phyloP scores from a whole-genome alignment of 257 asterid species.

The Scutellaria barbata region DNA sequence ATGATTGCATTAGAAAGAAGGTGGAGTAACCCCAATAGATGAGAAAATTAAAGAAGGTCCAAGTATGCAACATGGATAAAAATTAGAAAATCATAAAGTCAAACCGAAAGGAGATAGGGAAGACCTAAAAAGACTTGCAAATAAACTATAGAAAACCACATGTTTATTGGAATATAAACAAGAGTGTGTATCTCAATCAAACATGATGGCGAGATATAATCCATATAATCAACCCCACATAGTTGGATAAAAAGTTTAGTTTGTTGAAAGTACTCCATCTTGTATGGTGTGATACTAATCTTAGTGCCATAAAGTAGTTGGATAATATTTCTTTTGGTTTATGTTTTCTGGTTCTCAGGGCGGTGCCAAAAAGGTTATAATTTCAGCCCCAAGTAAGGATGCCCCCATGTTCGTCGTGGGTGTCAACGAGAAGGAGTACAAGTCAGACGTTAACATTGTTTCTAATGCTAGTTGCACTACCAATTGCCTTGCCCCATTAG shows the following conservation, averaged over 20 bases:
- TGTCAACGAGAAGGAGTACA: slow-evolving; percentile 92
- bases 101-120: too few relatives aligned
- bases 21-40: not conserved
- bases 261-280: not conserved
- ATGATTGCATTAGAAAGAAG: not conserved
- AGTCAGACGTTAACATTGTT: slow-evolving; percentile 67
- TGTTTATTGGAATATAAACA: too few relatives aligned
- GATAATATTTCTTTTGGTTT: not conserved
- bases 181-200: too few relatives aligned
- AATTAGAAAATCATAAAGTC: too few relatives aligned
- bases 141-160: too few relatives aligned
- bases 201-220: too few relatives aligned
- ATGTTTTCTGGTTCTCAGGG: slow-evolving; percentile 52
- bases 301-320: slow-evolving; percentile 3
- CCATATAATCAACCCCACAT: too few relatives aligned
- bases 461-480: slow-evolving; percentile 96
- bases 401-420: slow-evolving; percentile 96
- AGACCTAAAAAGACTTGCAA: too few relatives aligned
- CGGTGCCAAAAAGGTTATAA: slow-evolving; percentile 82
- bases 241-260: too few relatives aligned
- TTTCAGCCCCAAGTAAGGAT: slow-evolving; percentile 82
- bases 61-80: not conserved
- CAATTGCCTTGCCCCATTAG: slow-evolving; percentile 92
- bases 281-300: not conserved
- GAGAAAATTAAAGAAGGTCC: not conserved